phyloP scores from a whole-genome alignment of 73 alveolate species.

The Tetrahymena borealis region DNA sequence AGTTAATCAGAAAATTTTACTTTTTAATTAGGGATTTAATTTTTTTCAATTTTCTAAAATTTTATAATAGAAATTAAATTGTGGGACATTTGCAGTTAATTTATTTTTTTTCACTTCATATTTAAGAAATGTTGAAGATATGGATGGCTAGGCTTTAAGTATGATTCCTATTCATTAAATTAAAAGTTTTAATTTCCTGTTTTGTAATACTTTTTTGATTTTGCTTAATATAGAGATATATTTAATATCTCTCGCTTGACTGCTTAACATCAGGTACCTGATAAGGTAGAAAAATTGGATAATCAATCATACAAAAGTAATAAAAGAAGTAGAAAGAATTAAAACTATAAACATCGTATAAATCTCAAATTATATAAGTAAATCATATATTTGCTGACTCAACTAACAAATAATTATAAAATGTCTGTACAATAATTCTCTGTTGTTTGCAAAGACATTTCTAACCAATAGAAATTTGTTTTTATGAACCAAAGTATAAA shows the following conservation, averaged over 20 bases:
- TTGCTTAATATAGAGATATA: not conserved
- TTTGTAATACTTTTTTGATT: not conserved
- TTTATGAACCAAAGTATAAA: not conserved
- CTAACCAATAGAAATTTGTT: not conserved
- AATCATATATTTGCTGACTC: not conserved
- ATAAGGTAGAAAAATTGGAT: not conserved
- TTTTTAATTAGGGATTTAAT: too few relatives aligned
- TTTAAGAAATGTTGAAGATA: too few relatives aligned
- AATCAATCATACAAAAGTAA: not conserved
- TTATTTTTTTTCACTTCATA: too few relatives aligned
- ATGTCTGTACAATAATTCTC: not conserved
- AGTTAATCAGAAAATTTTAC: too few relatives aligned
- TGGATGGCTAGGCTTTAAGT: too few relatives aligned
- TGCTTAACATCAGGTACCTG: not conserved
- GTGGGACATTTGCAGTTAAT: too few relatives aligned
- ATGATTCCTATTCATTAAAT: too few relatives aligned
- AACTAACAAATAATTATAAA: not conserved
- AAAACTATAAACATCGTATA: not conserved
- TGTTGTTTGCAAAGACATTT: not conserved
- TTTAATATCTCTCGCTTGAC: not conserved
- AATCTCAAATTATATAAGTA: not conserved
- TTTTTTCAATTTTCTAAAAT: too few relatives aligned
- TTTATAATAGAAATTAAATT: too few relatives aligned
- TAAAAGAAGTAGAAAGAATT: not conserved
- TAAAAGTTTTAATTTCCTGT: too few relatives aligned